Evolutionary conservation across 345 rosid species (phyloP).

Genomic region (Orychophragmus violaceus): DNA sequence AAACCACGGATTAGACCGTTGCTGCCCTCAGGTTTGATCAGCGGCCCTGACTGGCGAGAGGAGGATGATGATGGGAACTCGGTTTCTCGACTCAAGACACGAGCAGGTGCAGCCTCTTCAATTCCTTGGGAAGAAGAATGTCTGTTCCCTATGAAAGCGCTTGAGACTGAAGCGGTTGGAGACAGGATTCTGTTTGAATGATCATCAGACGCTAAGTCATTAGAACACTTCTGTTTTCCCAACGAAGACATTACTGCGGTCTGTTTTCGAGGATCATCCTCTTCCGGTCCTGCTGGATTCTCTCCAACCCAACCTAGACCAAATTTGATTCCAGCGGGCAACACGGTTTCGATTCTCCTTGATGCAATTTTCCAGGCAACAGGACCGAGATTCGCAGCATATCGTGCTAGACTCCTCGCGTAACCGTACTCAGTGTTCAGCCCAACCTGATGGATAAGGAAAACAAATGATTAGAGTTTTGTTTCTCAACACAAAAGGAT

Average conservation of each 20-base stretch:
- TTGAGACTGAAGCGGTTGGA: slow-evolving; percentile 34
- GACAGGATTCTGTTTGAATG: slow-evolving; percentile 44
- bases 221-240: slow-evolving; percentile 32
- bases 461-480: slow-evolving; percentile 13
- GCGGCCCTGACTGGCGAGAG: slow-evolving; percentile 30
- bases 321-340: slow-evolving; percentile 54
- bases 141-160: slow-evolving; percentile 32
- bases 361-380: slow-evolving; percentile 69
- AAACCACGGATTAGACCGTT: slow-evolving; percentile 20
- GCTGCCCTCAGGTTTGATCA: slow-evolving; percentile 16
- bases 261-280: slow-evolving; percentile 34
- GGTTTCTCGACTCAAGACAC: slow-evolving; percentile 36
- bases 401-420: slow-evolving; percentile 84
- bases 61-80: slow-evolving; percentile 32
- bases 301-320: slow-evolving; percentile 92
- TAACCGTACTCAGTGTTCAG: slow-evolving; percentile 66
- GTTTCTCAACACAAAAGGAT: neutral
- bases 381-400: slow-evolving; percentile 81
- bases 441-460: slow-evolving; percentile 56
- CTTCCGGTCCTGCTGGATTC: slow-evolving; percentile 28
- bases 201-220: slow-evolving; percentile 26
- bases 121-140: slow-evolving; percentile 28
- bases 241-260: neutral
- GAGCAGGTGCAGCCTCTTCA: slow-evolving; percentile 38
- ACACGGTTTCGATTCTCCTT: slow-evolving; percentile 49